phyloP scores from a whole-genome alignment of 805 yeast species.

The Lachancea fermentati region DNA sequence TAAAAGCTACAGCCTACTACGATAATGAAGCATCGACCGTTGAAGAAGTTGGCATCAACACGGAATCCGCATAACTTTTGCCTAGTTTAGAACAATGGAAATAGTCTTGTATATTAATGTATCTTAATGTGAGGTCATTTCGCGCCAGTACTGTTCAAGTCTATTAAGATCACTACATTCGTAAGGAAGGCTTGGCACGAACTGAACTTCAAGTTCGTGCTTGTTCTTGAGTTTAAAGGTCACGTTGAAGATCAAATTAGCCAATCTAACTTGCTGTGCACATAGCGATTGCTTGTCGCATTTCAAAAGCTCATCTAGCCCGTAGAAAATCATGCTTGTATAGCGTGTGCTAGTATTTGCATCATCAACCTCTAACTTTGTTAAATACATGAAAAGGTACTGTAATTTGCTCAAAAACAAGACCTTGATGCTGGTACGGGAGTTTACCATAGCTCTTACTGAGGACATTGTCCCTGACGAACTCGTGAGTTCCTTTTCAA shows the following conservation, averaged over 20 bases:
- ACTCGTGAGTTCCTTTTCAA: conserved; percentile 18
- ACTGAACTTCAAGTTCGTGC: conserved; percentile 13
- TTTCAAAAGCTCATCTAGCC: conserved; percentile 21
- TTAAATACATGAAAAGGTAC: conserved; percentile 31
- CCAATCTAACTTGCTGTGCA: conserved; percentile 11
- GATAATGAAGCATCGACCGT: conserved; percentile 48
- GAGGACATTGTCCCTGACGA: conserved; percentile 15
- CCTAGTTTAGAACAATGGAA: neutral
- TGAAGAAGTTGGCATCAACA: conserved; percentile 32
- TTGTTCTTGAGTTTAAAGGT: conserved; percentile 20
- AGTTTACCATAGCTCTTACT: conserved; percentile 11
- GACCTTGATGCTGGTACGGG: conserved; percentile 18
- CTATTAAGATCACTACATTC: conserved; percentile 5
- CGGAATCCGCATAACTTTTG: conserved; percentile 13
- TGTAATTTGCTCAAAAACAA: conserved; percentile 28
- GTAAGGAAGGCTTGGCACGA: conserved; percentile 4
- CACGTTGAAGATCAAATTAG: conserved; percentile 21
- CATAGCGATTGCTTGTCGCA: neutral
- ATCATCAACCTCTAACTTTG: conserved; percentile 26
- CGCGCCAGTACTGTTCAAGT: conserved; percentile 26
- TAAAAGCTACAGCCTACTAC: conserved; percentile 71
- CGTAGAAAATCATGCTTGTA: conserved; percentile 23
- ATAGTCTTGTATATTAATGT: conserved; percentile 1
- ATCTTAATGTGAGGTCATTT: conserved; percentile 6
- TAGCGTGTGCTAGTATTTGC: conserved; percentile 10